Base-by-base conservation (phyloP, 2,329 filamentous ascomycete species). In the Pseudogymnoascus sp. region DNA sequence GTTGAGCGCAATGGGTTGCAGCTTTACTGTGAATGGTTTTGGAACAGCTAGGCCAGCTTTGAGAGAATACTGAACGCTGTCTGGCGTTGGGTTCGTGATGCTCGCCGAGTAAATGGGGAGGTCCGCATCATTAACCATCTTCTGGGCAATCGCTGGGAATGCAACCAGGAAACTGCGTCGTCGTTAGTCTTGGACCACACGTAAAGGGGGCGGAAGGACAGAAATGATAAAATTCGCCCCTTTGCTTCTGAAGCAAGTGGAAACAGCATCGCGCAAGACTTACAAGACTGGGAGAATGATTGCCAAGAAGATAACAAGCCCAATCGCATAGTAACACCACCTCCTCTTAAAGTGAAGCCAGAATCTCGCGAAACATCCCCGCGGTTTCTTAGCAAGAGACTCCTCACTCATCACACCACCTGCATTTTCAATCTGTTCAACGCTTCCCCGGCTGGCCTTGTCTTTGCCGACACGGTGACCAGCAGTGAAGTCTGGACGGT, bases 111-210 rank as follows among this genome's bases (percentile, higher is more conserved):
- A 70, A 35, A 78, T 71, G 2, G 75, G 70, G 4, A 78, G 68
- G 13, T 68, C 62, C 2, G 74, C 73, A 51, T 73, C 71, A 60
- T 76, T 65, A 17, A 77, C 70, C 13, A 77, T 70, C 33, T 70
- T 64, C 44, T 77, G 76, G 0, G 76, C 74, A 35, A 77, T 69
- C 9, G 74, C 74, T n/a, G 76, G 76, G 6, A 77, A 71, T 15
- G 72, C 68, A 55, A 76, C 67, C 1, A 74, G 63, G 67, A 78
- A 77, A 62, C 76, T 78, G 59, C 31, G 0, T 7, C 8, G 8
- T 12, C 27, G 27, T 51, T 17, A 51, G 44, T 13, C 4, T n/a
- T 31, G 13, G n/a, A 27, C 4, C 8, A 15, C 6, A 31, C 2
- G 6, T 17, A 9, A 51, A 51, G 6, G 44, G 21, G 12, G 12